A percentile compares a stretch with the other conserved stretches of the same genome.
These are phyloP conservation scores for Microcera coccophila DNA, from an alignment of 2,329 filamentous ascomycete species.

Conservation along the genomic window DNA sequence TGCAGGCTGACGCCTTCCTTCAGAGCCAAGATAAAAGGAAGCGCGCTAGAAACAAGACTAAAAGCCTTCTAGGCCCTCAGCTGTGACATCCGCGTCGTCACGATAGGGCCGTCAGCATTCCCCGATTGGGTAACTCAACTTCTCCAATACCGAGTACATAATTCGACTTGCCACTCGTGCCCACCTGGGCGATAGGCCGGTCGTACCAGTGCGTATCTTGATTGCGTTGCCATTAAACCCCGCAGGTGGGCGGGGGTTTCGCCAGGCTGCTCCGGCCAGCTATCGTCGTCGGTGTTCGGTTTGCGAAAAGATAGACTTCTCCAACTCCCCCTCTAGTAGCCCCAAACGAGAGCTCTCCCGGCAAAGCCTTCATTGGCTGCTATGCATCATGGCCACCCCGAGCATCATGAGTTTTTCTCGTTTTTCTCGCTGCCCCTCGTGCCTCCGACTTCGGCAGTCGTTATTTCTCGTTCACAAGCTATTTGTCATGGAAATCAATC, in stretches of 20 bases:
- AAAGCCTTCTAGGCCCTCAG: conserved; percentile 25
- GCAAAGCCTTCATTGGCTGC: conserved; percentile 20
- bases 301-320: no score
- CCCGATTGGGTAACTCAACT: conserved; percentile 11
- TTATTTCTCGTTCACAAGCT: neutral
- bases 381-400: neutral
- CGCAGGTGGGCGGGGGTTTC: neutral
- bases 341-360: no score
- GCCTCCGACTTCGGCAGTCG: neutral
- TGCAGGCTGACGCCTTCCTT: neutral
- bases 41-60: conserved; percentile 11
- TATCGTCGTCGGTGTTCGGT: no score
- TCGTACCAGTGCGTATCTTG: neutral
- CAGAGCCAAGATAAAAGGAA: neutral
- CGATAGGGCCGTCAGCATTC: conserved; percentile 3
- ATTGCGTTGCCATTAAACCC: neutral
- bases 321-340: neutral
- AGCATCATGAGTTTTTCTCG: conserved; percentile 1
- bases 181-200: neutral
- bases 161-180: neutral
- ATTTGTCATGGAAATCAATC: no score
- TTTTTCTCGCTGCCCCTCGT: neutral
- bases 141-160: neutral
- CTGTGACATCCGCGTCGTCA: conserved; percentile 2
- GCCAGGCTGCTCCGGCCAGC: no score